Base-by-base conservation (phyloP, 495 filamentous ascomycete genomes). In the Lophiostoma macrostomum region DNA sequence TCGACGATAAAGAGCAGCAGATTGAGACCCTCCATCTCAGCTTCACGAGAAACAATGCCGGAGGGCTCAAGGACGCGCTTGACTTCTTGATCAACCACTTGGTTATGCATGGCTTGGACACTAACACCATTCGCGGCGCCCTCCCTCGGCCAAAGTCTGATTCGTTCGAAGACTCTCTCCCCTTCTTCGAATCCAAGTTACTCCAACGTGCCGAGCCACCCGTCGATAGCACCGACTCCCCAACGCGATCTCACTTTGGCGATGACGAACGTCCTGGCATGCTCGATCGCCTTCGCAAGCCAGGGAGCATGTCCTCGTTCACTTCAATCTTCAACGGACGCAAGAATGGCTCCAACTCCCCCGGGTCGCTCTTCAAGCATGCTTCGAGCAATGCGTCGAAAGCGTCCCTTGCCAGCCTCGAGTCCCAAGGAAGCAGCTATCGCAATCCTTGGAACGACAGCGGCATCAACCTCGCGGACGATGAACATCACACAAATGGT, bases 371-470 rank as follows among this genome's bases (percentile, higher is more conserved):
- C 67, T 95, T 95, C 77, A 95, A 91, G 75, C 83, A 88, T 64
- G 90, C 88, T 40, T 95, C 90, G 31, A 87, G 74, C 76, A 96
- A 96, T 65, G 90, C 91, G 40, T 95, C 90, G 46, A 94, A 93
- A 71, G 89, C 90, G 32, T 96, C 91, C 20, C 81, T 96, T 42
- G 86, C 91, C 55, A 93, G 88, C 52, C 88, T 95, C 73, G 91
- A 96, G 65, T 94, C 89, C 19, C 87, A 87, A 29, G 84, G 88
- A 65, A 93, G 87, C 69, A 87, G 88, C 64, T 93, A 94, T 69
- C 87, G 90, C 65, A 95, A 95, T 70, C 90, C 90, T 57, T 96
- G 91, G 91, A 95, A 95, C 67, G 91, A 96, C 71, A 91, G 86
- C 58, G 91, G 89, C 52, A 86, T 96, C 65, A 95, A 95, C 66